Conservation (phyloP, 2,329 filamentous ascomycete species). For the Fusarium acutatum region DNA sequence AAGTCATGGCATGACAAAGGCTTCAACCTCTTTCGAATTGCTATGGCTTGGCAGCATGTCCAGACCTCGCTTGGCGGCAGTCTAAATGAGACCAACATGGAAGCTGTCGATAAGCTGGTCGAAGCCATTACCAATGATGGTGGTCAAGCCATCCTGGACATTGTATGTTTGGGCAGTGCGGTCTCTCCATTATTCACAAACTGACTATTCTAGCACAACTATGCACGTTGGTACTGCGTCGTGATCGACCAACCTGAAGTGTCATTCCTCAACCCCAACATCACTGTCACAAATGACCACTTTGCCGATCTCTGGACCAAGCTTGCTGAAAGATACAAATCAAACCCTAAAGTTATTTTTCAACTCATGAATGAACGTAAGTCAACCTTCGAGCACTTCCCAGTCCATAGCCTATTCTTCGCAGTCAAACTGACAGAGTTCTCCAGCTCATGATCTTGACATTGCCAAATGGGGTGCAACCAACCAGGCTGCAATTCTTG, state of each 20-base stretch:
- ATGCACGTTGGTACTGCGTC: neutral
- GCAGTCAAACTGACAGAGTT: neutral
- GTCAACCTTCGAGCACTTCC: neutral
- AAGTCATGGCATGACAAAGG: neutral
- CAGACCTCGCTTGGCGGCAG: neutral
- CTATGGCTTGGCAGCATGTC: neutral
- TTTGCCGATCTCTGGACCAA: neutral
- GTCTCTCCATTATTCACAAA: too few species aligned
- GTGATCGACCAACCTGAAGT: neutral
- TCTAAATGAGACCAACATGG: neutral
- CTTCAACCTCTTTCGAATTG: neutral
- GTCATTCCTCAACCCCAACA: neutral
- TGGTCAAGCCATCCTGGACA: neutral
- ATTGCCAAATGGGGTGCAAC: neutral
- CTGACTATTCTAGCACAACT: neutral
- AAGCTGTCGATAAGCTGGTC: neutral
- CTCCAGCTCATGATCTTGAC: neutral
- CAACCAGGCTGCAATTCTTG: neutral
- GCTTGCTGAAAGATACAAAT: neutral
- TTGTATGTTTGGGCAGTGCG: neutral
- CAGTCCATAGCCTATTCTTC: accelerated
- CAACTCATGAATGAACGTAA: neutral
- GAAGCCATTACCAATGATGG: neutral
- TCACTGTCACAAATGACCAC: neutral
- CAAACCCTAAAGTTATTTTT: neutral